Percentiles rank a stretch among this genome's conserved stretches.
phyloP scores from a whole-genome alignment of 192 early-diverging fungal genomes.

The Gamsiella multidivaricata region DNA sequence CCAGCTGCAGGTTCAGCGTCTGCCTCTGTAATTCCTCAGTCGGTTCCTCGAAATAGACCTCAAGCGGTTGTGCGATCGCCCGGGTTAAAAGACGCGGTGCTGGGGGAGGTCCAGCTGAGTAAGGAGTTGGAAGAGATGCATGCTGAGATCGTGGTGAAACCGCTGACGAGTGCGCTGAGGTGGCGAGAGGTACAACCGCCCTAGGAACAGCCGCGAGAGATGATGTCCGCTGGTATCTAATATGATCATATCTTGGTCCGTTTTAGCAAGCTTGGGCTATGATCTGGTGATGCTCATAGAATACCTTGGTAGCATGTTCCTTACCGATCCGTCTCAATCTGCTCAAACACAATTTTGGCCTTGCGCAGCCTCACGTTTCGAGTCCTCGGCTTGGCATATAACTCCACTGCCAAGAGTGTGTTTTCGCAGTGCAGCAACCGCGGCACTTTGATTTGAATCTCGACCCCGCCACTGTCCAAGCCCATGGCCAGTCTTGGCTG shows the following conservation, averaged over 20 bases:
- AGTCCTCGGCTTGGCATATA: constrained; percentile 44
- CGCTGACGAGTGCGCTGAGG: neutral
- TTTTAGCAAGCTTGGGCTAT: neutral
- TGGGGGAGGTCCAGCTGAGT: constrained; percentile 31
- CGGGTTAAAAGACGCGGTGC: constrained; percentile 33
- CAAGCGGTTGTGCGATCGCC: constrained; percentile 36
- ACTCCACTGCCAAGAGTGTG: constrained; percentile 37
- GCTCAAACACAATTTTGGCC: constrained; percentile 50
- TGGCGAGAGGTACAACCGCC: constrained; percentile 20
- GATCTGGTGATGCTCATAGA: no score
- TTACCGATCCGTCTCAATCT: constrained; percentile 51
- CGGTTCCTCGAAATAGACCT: constrained; percentile 39
- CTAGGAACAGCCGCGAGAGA: constrained; percentile 16
- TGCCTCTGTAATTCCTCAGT: constrained; percentile 30
- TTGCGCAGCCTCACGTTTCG: constrained; percentile 41
- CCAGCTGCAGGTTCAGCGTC: constrained; percentile 28
- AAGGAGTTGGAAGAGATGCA: neutral
- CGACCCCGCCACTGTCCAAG: constrained; percentile 44
- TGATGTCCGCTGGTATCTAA: constrained; percentile 35
- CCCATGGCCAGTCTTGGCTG: constrained; percentile 35
- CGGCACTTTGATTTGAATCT: constrained; percentile 49
- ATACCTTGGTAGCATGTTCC: no score
- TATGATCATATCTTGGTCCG: no score
- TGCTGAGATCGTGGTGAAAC: constrained; percentile 1
- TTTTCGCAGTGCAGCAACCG: constrained; percentile 45